A percentile compares a stretch with the other conserved stretches of the same genome.
phyloP scores from a whole-genome alignment of 2,329 filamentous ascomycete genomes.

The Exutisphaerella laricina region DNA sequence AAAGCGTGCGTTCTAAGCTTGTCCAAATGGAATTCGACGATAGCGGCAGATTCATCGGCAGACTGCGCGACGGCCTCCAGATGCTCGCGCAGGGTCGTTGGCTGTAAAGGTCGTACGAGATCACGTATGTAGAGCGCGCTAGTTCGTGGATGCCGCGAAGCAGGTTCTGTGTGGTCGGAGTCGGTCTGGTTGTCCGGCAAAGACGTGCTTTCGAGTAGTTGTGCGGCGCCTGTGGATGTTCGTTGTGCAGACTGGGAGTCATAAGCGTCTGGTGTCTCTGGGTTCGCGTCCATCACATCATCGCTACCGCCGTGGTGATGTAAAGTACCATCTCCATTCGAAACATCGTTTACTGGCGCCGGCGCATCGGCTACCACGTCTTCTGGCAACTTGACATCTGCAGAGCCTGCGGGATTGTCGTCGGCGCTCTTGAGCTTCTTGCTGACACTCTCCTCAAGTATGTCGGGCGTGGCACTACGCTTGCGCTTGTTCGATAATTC shows the following conservation, averaged over 20 bases:
- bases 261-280: slow-evolving; percentile 1
- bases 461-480: slow-evolving; percentile 26
- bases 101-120: slow-evolving; percentile 79
- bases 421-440: slow-evolving; percentile 41
- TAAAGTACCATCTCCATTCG: slow-evolving; percentile 15
- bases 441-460: slow-evolving; percentile 32
- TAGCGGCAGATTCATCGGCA: slow-evolving; percentile 33
- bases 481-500: slow-evolving; percentile 29
- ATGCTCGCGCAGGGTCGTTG: slow-evolving; percentile 60
- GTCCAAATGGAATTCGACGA: slow-evolving; percentile 73
- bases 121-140: slow-evolving; percentile 81
- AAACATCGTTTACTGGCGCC: slow-evolving; percentile 17
- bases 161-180: slow-evolving; percentile 14
- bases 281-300: slow-evolving; percentile 24
- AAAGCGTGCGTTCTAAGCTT: slow-evolving; percentile 84
- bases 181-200: slow-evolving; percentile 3
- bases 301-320: slow-evolving; percentile 27
- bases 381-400: slow-evolving; percentile 21
- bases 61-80: slow-evolving; percentile 62
- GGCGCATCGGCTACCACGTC: slow-evolving; percentile 23
- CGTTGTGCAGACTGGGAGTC: neutral
- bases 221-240: slow-evolving; percentile 1
- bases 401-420: slow-evolving; percentile 29
- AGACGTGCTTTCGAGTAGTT: slow-evolving; percentile 1
- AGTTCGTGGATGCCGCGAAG: slow-evolving; percentile 45